Conservation (phyloP, 1,139 yeast species). For the Saccharomycopsis crataegensis region DNA sequence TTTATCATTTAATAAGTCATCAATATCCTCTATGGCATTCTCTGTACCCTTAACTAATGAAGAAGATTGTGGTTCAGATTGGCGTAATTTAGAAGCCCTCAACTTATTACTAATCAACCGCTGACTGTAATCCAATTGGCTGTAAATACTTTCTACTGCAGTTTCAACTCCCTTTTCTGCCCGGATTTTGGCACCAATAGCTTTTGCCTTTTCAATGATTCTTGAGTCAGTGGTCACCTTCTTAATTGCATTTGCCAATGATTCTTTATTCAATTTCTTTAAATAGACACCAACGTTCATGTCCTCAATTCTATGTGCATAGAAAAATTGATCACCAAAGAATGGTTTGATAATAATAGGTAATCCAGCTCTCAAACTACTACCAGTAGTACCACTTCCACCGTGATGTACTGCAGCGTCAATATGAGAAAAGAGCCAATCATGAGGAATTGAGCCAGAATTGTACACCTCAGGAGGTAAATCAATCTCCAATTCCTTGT, state of each 20-base stretch:
- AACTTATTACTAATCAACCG: conserved; percentile 1
- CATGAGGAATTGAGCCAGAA: conserved; percentile 78
- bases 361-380: conserved; percentile 73
- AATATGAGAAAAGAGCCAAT: conserved; percentile 82
- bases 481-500: conserved; percentile 39
- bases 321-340: conserved; percentile 93
- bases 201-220: conserved; percentile 57
- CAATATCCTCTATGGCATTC: neutral
- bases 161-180: conserved; percentile 70
- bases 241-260: conserved; percentile 58
- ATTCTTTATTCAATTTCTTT: conserved; percentile 56
- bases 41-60: neutral
- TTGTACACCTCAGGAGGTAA: conserved; percentile 67
- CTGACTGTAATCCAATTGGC: conserved; percentile 71
- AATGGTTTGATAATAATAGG: conserved; percentile 92
- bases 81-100: neutral
- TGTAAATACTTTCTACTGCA: conserved; percentile 72
- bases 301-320: conserved; percentile 80
- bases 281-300: conserved; percentile 79
- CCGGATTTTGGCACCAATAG: conserved; percentile 53
- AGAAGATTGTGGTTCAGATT: neutral
- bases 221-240: conserved; percentile 62
- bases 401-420: conserved; percentile 98
- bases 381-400: conserved; percentile 97
- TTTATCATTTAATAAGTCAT: neutral